A percentile compares a stretch with the other conserved stretches of the same genome.
These are phyloP conservation scores for Coemansia pectinata DNA, from an alignment of 192 early-diverging fungal genomes.

Conservation along the genomic window DNA sequence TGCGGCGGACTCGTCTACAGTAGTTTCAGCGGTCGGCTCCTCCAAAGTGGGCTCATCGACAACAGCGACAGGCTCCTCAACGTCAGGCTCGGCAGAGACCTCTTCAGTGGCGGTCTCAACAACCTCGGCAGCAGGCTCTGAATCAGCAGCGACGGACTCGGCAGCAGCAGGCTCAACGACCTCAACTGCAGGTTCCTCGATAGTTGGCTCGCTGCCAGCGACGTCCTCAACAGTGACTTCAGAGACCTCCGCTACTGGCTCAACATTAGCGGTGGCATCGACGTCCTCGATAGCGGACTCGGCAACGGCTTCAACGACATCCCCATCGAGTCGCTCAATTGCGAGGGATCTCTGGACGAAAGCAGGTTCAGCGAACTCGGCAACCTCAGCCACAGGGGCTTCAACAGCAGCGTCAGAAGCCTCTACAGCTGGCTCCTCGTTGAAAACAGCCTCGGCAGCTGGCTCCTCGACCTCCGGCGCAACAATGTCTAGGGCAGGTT, in stretches of 20 bases:
- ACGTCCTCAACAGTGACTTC: neutral
- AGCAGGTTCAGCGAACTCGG: neutral
- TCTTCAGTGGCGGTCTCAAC: neutral
- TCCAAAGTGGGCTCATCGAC: too few relatives aligned
- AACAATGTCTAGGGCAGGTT: neutral
- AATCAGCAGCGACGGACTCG: neutral
- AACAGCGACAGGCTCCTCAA: neutral
- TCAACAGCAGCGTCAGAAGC: neutral
- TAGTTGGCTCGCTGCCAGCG: neutral
- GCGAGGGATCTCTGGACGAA: neutral
- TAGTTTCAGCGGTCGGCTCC: neutral
- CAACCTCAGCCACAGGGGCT: neutral
- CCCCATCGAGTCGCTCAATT: neutral
- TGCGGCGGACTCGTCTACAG: neutral
- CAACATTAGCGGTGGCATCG: neutral
- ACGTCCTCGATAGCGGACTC: neutral
- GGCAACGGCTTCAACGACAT: neutral
- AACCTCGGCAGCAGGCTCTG: neutral
- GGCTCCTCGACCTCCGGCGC: neutral
- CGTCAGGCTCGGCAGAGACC: neutral
- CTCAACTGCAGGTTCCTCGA: neutral
- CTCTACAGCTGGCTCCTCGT: neutral
- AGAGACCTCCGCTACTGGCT: neutral
- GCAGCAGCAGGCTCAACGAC: neutral
- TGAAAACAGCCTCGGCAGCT: neutral